Evolutionary conservation across 106 monocot species (phyloP), one percentile per base, ranked within the genome.

Genomic region (Acanthochlamys bracteata): DNA sequence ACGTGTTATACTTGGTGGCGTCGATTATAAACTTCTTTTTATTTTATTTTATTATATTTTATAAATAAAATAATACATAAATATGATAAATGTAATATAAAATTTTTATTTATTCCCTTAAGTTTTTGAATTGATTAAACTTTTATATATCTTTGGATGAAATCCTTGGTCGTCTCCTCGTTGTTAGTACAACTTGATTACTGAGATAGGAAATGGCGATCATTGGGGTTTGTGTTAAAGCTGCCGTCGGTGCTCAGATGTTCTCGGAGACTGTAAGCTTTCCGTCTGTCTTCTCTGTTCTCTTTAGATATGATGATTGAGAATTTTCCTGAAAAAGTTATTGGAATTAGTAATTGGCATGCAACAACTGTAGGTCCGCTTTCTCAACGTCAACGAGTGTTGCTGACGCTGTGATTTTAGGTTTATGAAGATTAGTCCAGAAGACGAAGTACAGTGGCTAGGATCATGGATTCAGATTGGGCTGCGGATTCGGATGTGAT

Each of bases 401-500:
- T 79, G 14, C 67, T 84, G 41, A 79, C 84, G 7, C 60, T 21
- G 55, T 10, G 55, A 20, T 3, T 6, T 52, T 66, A 93, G 89
- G 94, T 87, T 95, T 59, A 70, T 90, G 71, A 42, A 86, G 66
- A 76, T 90, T 23, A 95, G 61, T 52, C 86, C 84, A 0, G 82
- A 87, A 61, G 90, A 86, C 22, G 90, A 95, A 75, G 86, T 95
- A 24, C 94, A 1, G 81, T 90, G 72, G 56, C 68, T 10, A 86
- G 86, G 46, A 68, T 41, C 15, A 76, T 59, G 8, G 75, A 82
- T 11, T 73, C 62, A 19, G 73, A 82, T 56, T 87, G 94, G 90
- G 70, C 90, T 40, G 19, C 79, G 22, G 94, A 95, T 69, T 95
- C 86, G 10, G 94, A 95, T 71, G 86, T 84, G 1, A 90, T 95